phyloP scores from a whole-genome alignment of 768 basidiomycete genomes.

The Lactifluus volemus region DNA sequence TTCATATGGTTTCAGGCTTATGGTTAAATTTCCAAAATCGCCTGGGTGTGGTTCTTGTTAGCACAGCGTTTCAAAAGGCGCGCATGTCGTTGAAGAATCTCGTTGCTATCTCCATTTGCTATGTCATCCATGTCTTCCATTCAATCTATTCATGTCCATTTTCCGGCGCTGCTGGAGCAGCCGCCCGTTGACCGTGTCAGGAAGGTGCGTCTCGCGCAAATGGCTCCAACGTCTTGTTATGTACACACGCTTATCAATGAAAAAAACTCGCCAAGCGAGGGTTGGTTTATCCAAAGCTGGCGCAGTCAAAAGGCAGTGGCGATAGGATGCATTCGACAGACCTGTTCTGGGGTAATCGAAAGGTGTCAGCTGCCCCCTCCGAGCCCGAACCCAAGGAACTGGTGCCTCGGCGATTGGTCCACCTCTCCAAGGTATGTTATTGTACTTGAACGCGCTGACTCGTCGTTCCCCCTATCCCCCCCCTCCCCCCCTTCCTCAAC shows the following conservation, averaged over 20 bases:
- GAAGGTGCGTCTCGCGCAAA: slow-evolving; percentile 22
- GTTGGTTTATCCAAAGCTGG: slow-evolving; percentile 34
- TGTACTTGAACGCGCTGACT: background rate
- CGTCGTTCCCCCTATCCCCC: background rate
- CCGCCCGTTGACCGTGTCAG: slow-evolving; percentile 29
- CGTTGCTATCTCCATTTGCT: slow-evolving; percentile 15
- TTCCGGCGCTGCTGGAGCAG: slow-evolving; percentile 26
- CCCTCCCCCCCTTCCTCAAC: background rate
- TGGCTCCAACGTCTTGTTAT: slow-evolving; percentile 1
- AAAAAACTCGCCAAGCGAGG: slow-evolving; percentile 20
- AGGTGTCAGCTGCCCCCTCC: slow-evolving; percentile 23
- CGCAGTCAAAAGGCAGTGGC: slow-evolving; percentile 30
- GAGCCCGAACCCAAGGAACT: background rate
- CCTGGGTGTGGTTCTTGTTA: slow-evolving; percentile 3
- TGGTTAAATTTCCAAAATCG: slow-evolving; percentile 9
- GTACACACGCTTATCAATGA: slow-evolving; percentile 8
- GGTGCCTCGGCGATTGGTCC: background rate
- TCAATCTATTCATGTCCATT: slow-evolving; percentile 25
- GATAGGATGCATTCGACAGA: slow-evolving; percentile 30
- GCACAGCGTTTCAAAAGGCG: slow-evolving; percentile 2
- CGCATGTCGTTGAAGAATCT: slow-evolving; percentile 9
- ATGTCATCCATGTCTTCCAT: slow-evolving; percentile 16
- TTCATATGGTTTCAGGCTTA: slow-evolving; percentile 1
- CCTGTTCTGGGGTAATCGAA: slow-evolving; percentile 30
- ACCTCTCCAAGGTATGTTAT: slow-evolving; percentile 4